A percentile compares a stretch with the other conserved stretches of the same genome.
Evolutionary conservation across 371 early-diverging fungal species (phyloP).

Genomic region (Rhizopus stolonifer): DNA sequence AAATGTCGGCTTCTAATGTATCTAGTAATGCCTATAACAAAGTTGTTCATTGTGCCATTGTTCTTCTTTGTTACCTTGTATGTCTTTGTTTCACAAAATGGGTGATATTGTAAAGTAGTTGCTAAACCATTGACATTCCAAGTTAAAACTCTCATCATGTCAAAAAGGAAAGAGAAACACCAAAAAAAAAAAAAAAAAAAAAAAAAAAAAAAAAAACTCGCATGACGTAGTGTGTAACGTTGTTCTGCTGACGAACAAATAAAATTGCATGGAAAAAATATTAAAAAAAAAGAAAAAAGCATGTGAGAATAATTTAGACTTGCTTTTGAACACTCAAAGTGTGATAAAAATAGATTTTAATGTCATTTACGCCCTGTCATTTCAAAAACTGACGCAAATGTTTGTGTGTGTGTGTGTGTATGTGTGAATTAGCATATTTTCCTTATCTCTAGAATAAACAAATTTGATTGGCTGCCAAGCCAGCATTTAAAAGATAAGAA

Average conservation of each 20-base stretch:
- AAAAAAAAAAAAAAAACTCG: not conserved
- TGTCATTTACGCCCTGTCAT: too few species aligned
- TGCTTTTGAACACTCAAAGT: too few species aligned
- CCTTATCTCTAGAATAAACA: not conserved
- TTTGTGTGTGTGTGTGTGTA: too few species aligned
- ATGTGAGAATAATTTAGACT: too few species aligned
- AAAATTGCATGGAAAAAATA: too few species aligned
- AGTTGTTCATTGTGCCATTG: not conserved
- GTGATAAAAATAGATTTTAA: too few species aligned
- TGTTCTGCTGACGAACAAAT: too few species aligned
- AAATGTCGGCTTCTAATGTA: slow-evolving; percentile 67
- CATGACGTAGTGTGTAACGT: too few species aligned
- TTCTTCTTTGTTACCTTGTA: slow-evolving; percentile 46
- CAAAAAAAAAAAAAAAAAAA: not conserved
- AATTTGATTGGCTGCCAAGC: not conserved
- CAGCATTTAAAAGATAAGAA: not conserved
- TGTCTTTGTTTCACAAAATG: slow-evolving; percentile 52
- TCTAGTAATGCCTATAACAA: slow-evolving; percentile 50
- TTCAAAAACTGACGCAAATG: too few species aligned
- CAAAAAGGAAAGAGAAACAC: not conserved
- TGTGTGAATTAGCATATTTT: too few species aligned
- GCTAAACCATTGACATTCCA: slow-evolving; percentile 71
- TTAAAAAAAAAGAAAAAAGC: too few species aligned
- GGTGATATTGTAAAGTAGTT: slow-evolving; percentile 60
- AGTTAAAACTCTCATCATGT: slow-evolving; percentile 56